Evolutionary conservation across 768 basidiomycete species (phyloP).

Genomic region (Ephemerocybe angulata): DNA sequence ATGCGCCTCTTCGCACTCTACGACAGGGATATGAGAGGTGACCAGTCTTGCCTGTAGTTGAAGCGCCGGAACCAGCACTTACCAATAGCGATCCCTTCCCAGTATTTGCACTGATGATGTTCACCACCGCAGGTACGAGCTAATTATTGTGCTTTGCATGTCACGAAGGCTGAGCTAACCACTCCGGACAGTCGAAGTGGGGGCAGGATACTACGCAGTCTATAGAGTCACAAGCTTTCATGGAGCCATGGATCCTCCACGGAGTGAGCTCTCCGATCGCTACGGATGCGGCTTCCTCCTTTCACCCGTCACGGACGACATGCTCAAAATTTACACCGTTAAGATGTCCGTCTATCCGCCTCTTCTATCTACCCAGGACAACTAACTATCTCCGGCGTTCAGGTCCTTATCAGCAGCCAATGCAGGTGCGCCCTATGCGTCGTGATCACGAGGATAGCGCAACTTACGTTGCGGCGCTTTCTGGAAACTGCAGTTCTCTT

Average conservation of each 20-base stretch:
- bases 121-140: background rate
- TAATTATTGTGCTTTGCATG: background rate
- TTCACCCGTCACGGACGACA: background rate
- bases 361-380: no score
- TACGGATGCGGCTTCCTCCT: background rate
- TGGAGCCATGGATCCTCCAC: background rate
- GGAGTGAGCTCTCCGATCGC: background rate
- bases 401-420: no score
- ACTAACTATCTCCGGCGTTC: no score
- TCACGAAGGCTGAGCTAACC: background rate
- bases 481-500: no score
- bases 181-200: background rate
- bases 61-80: background rate
- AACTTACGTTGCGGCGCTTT: no score
- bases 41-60: background rate
- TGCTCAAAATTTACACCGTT: background rate
- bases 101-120: background rate
- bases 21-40: background rate
- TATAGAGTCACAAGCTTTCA: background rate
- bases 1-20: background rate
- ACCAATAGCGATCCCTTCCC: background rate
- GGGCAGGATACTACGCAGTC: background rate
- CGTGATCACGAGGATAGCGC: no score
- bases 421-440: no score
- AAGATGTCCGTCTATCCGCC: background rate